Base-by-base conservation (phyloP, 139 green algal genomes). In the Closterium sp. region DNA sequence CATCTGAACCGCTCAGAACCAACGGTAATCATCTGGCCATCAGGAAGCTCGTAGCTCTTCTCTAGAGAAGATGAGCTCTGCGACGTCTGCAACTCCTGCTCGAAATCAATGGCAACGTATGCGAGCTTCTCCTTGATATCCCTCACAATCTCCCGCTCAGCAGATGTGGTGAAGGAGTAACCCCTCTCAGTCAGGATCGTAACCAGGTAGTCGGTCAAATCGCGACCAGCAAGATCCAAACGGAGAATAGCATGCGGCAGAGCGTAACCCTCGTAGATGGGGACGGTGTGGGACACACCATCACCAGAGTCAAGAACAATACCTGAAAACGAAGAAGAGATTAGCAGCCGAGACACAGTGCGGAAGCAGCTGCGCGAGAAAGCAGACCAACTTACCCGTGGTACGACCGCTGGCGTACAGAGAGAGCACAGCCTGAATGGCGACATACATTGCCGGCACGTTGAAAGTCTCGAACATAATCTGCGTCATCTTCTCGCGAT, bases 61-160 rank as follows among this genome's bases (percentile, higher is more conserved):
- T 99, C 98, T 9, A 99, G 92, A 30, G 96, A 97, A 64, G 96
- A 98, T 88, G 93, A 97, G 88, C 93, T 94, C 30, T 95, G 87
- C 23, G 95, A 91, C 33, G 96, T 99, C 34, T 96, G 94, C 95
- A 99, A 96, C 95, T 99, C 98, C 90, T 97, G 93, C 94, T 99
- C 98, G 93, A 98, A 99, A 95, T 95, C 94, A 88, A 95, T 38
- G 21, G 93, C 94, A 34, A 95, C 93, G 84, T 95, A 95, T 8
- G 91, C 95, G 12, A 95, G 94, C 90, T 95, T 95, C 84, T 95
- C 94, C 93, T 95, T 95, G 85, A 95, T 95, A 87, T 95, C 94
- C 19, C 94, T 93, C 83, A 96, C 94, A 66, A 95, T 95, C 93
- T 95, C 94, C 28, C 94, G 85, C 93, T 95, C 94, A 32, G 94